Evolutionary conservation across 2,329 filamentous ascomycete species (phyloP), one percentile per base, ranked within the genome.

Genomic region (Aspergillus novofumigatus): DNA sequence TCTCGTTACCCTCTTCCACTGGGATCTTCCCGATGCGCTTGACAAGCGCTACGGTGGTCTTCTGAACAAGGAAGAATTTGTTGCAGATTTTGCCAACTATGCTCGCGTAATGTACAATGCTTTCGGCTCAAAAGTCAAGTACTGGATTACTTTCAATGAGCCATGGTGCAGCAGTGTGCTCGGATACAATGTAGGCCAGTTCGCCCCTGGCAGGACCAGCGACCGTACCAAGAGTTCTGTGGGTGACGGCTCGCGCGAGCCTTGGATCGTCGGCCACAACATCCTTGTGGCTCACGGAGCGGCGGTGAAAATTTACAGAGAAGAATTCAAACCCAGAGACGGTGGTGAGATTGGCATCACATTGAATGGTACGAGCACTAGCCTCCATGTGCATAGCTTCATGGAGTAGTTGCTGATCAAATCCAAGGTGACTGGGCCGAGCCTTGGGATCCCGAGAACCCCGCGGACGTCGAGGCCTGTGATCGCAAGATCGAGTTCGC

Each of bases 141-240:
- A 90, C 76, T 96, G 91, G 91, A 90, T 92, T 73, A 94, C 90
- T 26, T 91, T 93, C 78, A 94, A 94, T 72, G 91, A 96, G 78
- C 91, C 91, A 3, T 94, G 89, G 86, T 95, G 90, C 76, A 90
- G 86, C 62, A 85, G 88, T 53, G 87, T 94, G 59, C 81, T 94
- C 45, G 91, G 91, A 38, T 94, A 93, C 76, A 89, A 83, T 69
- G 85, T 83, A 45, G 91, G 91, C 28, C 78, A 85, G 60, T 92
- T 92, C 70, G 91, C 91, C 10, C 91, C 91, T 0, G 91, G 91
- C n/a, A 87, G 85, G 69, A 90, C 87, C 6, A 91, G 88, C 65
- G 87, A 94, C 75, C 84, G 90, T 61, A 81, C 71, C 59, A 90
- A 87, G 80, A 90, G 83, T 52, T 67, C 83, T 2, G 83, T 86